Conservation (phyloP, 116 monocot species). For the Posidonia oceanica region DNA sequence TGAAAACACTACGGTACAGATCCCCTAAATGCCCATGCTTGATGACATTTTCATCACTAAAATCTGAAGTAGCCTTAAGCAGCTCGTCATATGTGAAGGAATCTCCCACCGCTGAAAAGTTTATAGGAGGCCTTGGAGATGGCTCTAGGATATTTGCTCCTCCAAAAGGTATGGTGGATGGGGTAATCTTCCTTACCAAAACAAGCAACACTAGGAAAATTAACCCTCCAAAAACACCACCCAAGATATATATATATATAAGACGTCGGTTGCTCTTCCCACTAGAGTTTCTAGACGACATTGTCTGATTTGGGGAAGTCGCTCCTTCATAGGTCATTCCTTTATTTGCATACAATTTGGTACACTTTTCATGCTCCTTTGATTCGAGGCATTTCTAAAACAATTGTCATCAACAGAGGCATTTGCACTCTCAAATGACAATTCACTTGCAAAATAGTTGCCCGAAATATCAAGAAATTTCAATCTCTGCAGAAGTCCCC, state of each 20-base stretch:
- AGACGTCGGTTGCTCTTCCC: background rate
- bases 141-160: constrained; percentile 1
- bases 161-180: background rate
- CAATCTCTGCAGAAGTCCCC: constrained; percentile 20
- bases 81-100: constrained; percentile 58
- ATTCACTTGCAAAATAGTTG: constrained; percentile 54
- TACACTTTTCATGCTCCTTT: constrained; percentile 42
- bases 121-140: constrained; percentile 12
- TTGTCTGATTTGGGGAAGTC: constrained; percentile 2
- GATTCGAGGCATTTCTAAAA: constrained; percentile 28
- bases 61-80: constrained; percentile 36
- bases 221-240: constrained; percentile 31
- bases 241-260: constrained; percentile 38
- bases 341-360: constrained; percentile 39
- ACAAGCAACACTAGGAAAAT: constrained; percentile 13
- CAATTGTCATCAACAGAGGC: constrained; percentile 41
- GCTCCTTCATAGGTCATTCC: constrained; percentile 34
- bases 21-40: constrained; percentile 75
- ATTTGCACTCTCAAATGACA: constrained; percentile 11
- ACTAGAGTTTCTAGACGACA: background rate
- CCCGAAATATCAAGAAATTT: constrained; percentile 38
- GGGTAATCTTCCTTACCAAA: background rate
- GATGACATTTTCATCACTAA: constrained; percentile 49
- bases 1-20: constrained; percentile 49
- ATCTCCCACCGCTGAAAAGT: constrained; percentile 35